Percentiles rank a stretch among this genome's conserved stretches.
phyloP scores from a whole-genome alignment of 2,329 filamentous ascomycete genomes.

The Penicillium concentricum region DNA sequence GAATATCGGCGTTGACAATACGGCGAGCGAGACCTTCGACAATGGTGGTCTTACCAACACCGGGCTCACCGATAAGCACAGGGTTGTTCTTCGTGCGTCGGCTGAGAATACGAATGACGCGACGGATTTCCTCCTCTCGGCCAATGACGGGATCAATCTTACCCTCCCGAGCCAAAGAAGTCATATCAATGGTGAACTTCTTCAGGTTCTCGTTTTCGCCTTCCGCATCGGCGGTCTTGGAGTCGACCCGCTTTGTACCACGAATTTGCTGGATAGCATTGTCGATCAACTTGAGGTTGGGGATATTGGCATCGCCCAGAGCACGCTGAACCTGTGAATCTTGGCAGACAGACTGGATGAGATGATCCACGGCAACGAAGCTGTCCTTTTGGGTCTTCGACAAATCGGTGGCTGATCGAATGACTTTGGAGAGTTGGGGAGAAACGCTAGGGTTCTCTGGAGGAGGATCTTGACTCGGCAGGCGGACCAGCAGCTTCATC shows the following conservation, averaged over 20 bases:
- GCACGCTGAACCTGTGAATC: constrained; percentile 71
- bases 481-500: constrained; percentile 85
- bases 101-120: constrained; percentile 87
- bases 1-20: constrained; percentile 95
- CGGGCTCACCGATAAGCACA: constrained; percentile 93
- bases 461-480: constrained; percentile 92
- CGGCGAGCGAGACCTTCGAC: constrained; percentile 93
- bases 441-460: constrained; percentile 84
- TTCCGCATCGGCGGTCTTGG: constrained; percentile 89
- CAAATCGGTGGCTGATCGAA: constrained; percentile 81
- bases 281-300: constrained; percentile 86
- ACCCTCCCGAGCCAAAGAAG: constrained; percentile 89
- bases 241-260: constrained; percentile 90
- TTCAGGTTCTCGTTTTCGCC: constrained; percentile 91
- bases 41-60: constrained; percentile 97
- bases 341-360: constrained; percentile 81
- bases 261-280: constrained; percentile 88
- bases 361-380: constrained; percentile 90
- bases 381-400: constrained; percentile 98
- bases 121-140: constrained; percentile 89
- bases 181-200: constrained; percentile 99
- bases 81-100: constrained; percentile 98
- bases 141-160: constrained; percentile 98
- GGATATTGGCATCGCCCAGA: constrained; percentile 83
- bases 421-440: constrained; percentile 75